Conservation (phyloP, 768 basidiomycete species). For the Lentinula edodes region DNA sequence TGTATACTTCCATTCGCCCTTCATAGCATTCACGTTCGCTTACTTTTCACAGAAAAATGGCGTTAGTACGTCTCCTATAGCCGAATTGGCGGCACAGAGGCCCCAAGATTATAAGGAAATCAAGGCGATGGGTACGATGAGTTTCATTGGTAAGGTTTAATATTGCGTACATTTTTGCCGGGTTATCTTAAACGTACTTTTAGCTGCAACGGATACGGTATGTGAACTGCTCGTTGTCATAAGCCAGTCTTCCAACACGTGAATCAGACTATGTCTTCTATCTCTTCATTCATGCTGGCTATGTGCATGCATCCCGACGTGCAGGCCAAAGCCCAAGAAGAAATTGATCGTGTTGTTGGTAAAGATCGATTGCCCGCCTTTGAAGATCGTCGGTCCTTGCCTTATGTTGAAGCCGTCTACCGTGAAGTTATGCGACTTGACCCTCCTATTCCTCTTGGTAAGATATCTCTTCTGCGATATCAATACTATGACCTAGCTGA, state of each 20-base stretch:
- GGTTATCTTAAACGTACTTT: not conserved
- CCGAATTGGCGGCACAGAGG: constrained; percentile 1
- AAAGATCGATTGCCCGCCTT: constrained; percentile 21
- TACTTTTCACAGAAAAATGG: not conserved
- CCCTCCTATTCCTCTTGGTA: constrained; percentile 6
- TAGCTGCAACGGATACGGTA: not conserved
- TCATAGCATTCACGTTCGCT: not conserved
- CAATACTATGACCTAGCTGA: not conserved
- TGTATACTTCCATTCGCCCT: not conserved
- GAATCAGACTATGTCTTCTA: constrained; percentile 16
- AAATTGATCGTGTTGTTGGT: constrained; percentile 23
- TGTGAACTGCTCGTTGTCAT: not conserved
- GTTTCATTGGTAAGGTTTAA: not conserved
- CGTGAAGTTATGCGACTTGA: constrained; percentile 13
- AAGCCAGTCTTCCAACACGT: not conserved
- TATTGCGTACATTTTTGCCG: not conserved
- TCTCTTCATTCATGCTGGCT: constrained; percentile 20
- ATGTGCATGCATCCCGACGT: constrained; percentile 21
- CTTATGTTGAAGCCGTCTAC: constrained; percentile 9
- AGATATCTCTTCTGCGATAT: not conserved
- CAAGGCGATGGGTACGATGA: constrained; percentile 11
- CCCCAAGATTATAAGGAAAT: constrained; percentile 9
- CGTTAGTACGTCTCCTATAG: not conserved
- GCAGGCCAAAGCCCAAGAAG: constrained; percentile 20
- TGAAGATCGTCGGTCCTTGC: constrained; percentile 16